Conservation (phyloP, 2,329 filamentous ascomycete species). For the Fusarium sp. region DNA sequence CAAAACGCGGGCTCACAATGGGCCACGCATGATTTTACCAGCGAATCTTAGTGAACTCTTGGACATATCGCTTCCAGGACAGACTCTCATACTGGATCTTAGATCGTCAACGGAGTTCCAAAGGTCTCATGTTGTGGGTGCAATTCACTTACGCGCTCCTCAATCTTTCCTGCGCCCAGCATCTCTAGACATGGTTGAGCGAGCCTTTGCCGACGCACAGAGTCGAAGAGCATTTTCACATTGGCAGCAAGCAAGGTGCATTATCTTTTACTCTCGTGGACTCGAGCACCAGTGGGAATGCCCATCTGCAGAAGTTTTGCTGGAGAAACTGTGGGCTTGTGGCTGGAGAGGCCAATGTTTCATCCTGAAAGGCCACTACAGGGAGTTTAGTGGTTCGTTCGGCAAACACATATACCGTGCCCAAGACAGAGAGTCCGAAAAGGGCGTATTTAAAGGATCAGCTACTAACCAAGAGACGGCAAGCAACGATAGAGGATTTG, state of each 20-base stretch:
- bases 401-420: slow-evolving; percentile 62
- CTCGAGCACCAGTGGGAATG: slow-evolving; percentile 66
- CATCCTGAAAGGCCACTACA: slow-evolving; percentile 68
- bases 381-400: slow-evolving; percentile 67
- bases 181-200: slow-evolving; percentile 65
- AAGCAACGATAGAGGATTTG: slow-evolving; percentile 57
- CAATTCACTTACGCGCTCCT: slow-evolving; percentile 66
- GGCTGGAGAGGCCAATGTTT: slow-evolving; percentile 67
- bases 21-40: slow-evolving; percentile 64
- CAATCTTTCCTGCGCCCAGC: slow-evolving; percentile 63
- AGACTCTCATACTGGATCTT: slow-evolving; percentile 65
- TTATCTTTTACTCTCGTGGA: slow-evolving; percentile 67
- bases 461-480: slow-evolving; percentile 37
- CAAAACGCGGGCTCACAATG: slow-evolving; percentile 50
- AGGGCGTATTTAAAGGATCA: slow-evolving; percentile 41
- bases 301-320: slow-evolving; percentile 61
- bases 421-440: slow-evolving; percentile 59
- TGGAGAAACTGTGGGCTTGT: slow-evolving; percentile 60
- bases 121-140: slow-evolving; percentile 65
- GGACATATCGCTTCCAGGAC: slow-evolving; percentile 62
- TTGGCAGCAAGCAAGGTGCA: slow-evolving; percentile 62
- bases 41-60: slow-evolving; percentile 65
- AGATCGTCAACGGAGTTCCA: slow-evolving; percentile 62
- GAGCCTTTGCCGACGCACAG: slow-evolving; percentile 63
- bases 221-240: slow-evolving; percentile 61